Evolutionary conservation across 495 filamentous ascomycete genomes (phyloP), one percentile per base, ranked within the genome.

Genomic region (Penicillium pulvis): DNA sequence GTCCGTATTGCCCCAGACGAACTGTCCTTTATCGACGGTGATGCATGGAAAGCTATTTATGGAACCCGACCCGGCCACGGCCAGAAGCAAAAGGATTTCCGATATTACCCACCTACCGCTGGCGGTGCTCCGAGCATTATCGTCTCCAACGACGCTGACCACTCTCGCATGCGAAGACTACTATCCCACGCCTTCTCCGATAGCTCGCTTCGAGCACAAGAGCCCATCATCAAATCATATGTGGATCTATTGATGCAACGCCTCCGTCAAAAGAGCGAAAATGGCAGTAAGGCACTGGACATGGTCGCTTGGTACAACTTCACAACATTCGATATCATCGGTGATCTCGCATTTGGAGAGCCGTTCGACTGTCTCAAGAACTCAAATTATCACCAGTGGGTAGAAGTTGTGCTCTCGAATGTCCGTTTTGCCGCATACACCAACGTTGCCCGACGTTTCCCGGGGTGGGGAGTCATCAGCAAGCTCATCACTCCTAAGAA

Each of bases 311-410:
- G 83, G 84, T 82, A 80, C 53, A 85, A 83, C 52, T 86, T 71
- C 61, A 80, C 79, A 2, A 85, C 84, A 14, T 87, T 88, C 61
- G 85, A 87, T 66, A 67, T 86, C 28, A 83, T 85, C 55, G 85
- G 83, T 4, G 83, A 87, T 64, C 62, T 88, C 33, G 77, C 78
- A 19, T 86, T 87, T 68, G 84, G 82, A 1, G 79, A 87, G 56
- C 72, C 77, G 19, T 87, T 88, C 54, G 77, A 77, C 20, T 83
- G 82, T 45, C 64, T 88, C 3, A 68, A 82, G 28, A 73, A 69
- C 20, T 71, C 69, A 6, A 62, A 71, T 1, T 81, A 82, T 49
- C 81, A 87, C 64, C 74, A 78, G 16, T 89, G 85, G 85, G 75
- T 88, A 1, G 62, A 67, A 10, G 60, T 76, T 6, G 72, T 86